A percentile compares a stretch with the other conserved stretches of the same genome.
These are phyloP conservation scores for Begonia masoniana DNA, from an alignment of 306 rosid species.

Conservation along the genomic window DNA sequence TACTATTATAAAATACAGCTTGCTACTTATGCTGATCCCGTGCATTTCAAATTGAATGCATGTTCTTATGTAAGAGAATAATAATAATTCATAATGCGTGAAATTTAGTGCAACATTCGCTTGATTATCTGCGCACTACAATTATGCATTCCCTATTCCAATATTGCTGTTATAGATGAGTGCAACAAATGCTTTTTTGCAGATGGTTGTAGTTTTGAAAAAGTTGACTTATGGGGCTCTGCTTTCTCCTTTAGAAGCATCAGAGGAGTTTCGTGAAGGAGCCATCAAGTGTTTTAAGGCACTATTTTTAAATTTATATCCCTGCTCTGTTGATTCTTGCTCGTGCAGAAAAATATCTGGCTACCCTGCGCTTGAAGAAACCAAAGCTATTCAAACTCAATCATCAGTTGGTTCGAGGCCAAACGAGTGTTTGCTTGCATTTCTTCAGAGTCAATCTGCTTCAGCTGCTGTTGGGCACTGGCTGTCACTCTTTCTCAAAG, in stretches of 20 bases:
- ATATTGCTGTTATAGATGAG: too few species aligned
- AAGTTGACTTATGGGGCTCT: constrained; percentile 85
- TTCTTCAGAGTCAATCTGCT: constrained; percentile 57
- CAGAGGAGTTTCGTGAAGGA: constrained; percentile 98
- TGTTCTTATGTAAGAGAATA: too few species aligned
- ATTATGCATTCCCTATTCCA: too few species aligned
- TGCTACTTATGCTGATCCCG: too few species aligned
- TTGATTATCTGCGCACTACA: too few species aligned
- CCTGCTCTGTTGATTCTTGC: constrained; percentile 53
- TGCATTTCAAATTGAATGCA: too few species aligned
- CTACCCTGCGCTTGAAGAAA: constrained; percentile 44
- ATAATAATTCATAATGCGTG: too few species aligned
- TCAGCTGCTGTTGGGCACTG: constrained; percentile 93
- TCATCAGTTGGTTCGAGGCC: constrained; percentile 36
- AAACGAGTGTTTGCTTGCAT: constrained; percentile 65
- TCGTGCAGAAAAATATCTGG: constrained; percentile 42
- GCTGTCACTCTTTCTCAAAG: constrained; percentile 88
- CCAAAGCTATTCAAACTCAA: constrained; percentile 15
- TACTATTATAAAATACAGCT: too few species aligned
- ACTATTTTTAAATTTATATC: constrained; percentile 41
- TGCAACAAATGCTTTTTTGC: constrained; percentile 13
- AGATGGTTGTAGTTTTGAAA: constrained; percentile 88
- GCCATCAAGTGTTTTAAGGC: constrained; percentile 64
- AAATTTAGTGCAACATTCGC: too few species aligned
- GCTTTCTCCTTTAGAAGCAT: constrained; percentile 77